A percentile compares a stretch with the other conserved stretches of the same genome.
phyloP scores from a whole-genome alignment of 495 filamentous ascomycete species.

The Hypoxylon lienhwacheense region DNA sequence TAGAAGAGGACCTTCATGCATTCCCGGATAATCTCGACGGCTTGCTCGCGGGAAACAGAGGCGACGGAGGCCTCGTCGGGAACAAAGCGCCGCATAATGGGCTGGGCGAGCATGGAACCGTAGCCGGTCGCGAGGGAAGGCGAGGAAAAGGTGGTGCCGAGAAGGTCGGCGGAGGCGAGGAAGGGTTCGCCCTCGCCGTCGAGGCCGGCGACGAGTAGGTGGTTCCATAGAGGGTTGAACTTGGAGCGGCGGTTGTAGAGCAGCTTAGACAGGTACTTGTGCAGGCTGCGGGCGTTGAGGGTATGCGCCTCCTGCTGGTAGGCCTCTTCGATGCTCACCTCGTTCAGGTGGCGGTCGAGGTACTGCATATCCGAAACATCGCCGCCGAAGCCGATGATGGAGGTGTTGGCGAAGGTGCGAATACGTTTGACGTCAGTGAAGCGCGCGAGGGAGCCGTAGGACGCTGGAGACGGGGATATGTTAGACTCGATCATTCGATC shows the following conservation, averaged over 20 bases:
- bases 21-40: constrained; percentile 77
- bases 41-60: constrained; percentile 72
- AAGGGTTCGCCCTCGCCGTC: constrained; percentile 81
- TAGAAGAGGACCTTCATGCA: constrained; percentile 99
- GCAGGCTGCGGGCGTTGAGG: constrained; percentile 88
- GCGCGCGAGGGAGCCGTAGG: constrained; percentile 94
- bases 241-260: constrained; percentile 92
- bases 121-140: constrained; percentile 92
- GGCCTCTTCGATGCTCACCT: constrained; percentile 84
- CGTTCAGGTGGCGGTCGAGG: constrained; percentile 83
- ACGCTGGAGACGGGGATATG: constrained; percentile 61
- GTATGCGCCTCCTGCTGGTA: constrained; percentile 62
- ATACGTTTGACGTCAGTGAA: constrained; percentile 94
- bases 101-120: constrained; percentile 88
- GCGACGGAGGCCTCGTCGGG: constrained; percentile 77
- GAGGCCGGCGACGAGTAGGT: constrained; percentile 84
- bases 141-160: constrained; percentile 86
- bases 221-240: constrained; percentile 98
- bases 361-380: constrained; percentile 99
- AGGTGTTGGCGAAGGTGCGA: constrained; percentile 74
- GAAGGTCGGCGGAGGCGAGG: constrained; percentile 84
- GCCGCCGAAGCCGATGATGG: constrained; percentile 85
- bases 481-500: constrained; percentile 5
- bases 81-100: constrained; percentile 78
- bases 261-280: constrained; percentile 92